These are phyloP conservation scores for Sugiyamaella valdiviana DNA, from an alignment of 805 yeast genomes.

Conservation along the genomic window DNA sequence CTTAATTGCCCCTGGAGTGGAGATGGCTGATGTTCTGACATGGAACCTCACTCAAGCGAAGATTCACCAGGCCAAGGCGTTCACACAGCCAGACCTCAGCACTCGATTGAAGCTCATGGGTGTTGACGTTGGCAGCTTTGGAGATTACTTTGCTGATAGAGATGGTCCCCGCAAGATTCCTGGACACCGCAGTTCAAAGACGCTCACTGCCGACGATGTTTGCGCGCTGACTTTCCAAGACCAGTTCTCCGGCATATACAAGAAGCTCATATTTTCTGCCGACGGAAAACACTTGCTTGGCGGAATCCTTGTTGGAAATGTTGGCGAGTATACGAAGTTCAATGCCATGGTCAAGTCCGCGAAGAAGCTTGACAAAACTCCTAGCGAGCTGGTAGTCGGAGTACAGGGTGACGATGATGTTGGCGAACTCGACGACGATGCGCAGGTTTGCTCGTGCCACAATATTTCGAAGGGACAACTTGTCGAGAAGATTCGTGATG, in stretches of 20 bases:
- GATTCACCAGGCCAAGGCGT: conserved; percentile 27
- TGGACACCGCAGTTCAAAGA: conserved; percentile 13
- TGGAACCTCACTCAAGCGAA: conserved; percentile 35
- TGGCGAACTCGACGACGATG: conserved; percentile 31
- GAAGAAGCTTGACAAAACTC: conserved; percentile 30
- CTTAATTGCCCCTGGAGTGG: conserved; percentile 37
- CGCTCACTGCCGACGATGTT: conserved; percentile 22
- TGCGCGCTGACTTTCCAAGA: conserved; percentile 31
- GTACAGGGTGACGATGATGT: conserved; percentile 29
- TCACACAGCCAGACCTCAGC: conserved; percentile 33
- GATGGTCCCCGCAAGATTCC: conserved; percentile 35
- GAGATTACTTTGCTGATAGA: conserved; percentile 35
- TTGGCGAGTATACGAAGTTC: conserved; percentile 31
- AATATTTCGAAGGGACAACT: conserved; percentile 32
- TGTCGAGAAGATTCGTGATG: conserved; percentile 30
- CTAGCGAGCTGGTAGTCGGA: conserved; percentile 32
- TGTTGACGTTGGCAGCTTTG: conserved; percentile 37
- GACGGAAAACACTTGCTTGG: conserved; percentile 36
- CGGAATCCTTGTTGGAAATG: conserved; percentile 36
- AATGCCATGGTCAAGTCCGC: conserved; percentile 27
- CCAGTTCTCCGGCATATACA: conserved; percentile 33
- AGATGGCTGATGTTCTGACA: conserved; percentile 35
- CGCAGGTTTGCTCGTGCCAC: conserved; percentile 37
- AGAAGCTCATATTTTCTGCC: conserved; percentile 31
- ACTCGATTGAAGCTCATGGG: conserved; percentile 36